Conservation (phyloP, 306 rosid genomes). For the Arachis stenosperma region DNA sequence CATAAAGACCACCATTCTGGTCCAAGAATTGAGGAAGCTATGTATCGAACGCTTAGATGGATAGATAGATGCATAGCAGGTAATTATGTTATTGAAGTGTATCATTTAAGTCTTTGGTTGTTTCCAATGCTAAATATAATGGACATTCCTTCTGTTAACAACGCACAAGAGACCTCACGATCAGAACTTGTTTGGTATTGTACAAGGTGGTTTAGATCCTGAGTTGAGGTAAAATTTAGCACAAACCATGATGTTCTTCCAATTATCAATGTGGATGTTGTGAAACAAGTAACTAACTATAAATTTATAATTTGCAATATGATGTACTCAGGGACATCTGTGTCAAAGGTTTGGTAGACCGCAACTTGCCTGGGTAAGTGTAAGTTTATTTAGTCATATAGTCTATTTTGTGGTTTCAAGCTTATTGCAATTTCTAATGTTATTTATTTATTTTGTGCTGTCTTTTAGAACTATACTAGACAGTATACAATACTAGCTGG, state of each 20-base stretch:
- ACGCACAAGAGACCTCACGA: conserved; percentile 92
- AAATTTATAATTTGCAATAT: conserved; percentile 36
- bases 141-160: conserved; percentile 48
- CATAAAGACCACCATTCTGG: conserved; percentile 92
- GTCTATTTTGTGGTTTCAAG: conserved; percentile 24
- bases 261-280: conserved; percentile 12
- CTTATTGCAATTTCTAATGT: conserved; percentile 25
- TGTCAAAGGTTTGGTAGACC: conserved; percentile 83
- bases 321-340: conserved; percentile 75
- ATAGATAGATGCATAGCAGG: conserved; percentile 95
- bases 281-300: neutral
- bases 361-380: conserved; percentile 92
- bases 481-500: neutral
- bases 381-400: conserved; percentile 28
- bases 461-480: neutral
- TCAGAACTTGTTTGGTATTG: conserved; percentile 98
- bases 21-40: conserved; percentile 97
- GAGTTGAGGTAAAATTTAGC: conserved; percentile 64
- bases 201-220: conserved; percentile 98
- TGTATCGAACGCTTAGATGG: conserved; percentile 93
- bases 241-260: conserved; percentile 29
- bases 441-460: neutral
- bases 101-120: conserved; percentile 12
- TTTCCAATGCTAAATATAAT: conserved; percentile 23
- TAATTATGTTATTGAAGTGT: conserved; percentile 34